Percentiles rank a stretch among this genome's conserved stretches.
Evolutionary conservation across 176 grass and related monocot species (phyloP).

Genomic region (Musa itinerans): DNA sequence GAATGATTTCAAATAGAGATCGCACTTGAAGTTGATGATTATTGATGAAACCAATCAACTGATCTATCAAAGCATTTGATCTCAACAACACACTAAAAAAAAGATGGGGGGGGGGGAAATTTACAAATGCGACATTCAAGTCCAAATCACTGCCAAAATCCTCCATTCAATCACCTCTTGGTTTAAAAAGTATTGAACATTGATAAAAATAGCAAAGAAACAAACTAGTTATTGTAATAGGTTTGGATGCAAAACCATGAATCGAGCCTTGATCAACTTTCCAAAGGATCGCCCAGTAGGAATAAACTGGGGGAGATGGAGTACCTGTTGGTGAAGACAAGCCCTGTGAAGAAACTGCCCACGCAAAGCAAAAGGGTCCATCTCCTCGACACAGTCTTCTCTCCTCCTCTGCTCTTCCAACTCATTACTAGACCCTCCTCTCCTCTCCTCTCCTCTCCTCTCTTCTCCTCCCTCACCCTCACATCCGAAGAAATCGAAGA

Average conservation of each 20-base stretch:
- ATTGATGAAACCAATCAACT: no score
- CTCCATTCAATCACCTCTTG: background rate
- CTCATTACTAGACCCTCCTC: slow-evolving; percentile 1
- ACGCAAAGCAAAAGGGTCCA: slow-evolving; percentile 79
- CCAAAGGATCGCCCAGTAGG: no score
- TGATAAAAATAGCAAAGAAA: background rate
- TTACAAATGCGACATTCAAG: no score
- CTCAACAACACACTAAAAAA: no score
- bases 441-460: background rate
- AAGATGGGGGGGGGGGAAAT: no score
- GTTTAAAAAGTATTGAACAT: no score
- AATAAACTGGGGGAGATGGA: no score
- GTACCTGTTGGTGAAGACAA: slow-evolving; percentile 85
- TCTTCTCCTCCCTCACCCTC: slow-evolving; percentile 10
- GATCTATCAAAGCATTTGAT: no score
- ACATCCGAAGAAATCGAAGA: background rate
- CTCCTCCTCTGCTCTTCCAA: slow-evolving; percentile 6
- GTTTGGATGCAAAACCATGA: background rate
- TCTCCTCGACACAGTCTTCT: slow-evolving; percentile 32
- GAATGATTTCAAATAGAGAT: no score
- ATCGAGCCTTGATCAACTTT: no score
- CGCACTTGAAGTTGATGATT: no score
- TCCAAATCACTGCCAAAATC: background rate
- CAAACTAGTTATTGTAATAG: background rate
- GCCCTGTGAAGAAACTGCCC: slow-evolving; percentile 75